Evolutionary conservation across 1,284 basidiomycete genomes (phyloP).

Genomic region (Rhodotorula sp.): DNA sequence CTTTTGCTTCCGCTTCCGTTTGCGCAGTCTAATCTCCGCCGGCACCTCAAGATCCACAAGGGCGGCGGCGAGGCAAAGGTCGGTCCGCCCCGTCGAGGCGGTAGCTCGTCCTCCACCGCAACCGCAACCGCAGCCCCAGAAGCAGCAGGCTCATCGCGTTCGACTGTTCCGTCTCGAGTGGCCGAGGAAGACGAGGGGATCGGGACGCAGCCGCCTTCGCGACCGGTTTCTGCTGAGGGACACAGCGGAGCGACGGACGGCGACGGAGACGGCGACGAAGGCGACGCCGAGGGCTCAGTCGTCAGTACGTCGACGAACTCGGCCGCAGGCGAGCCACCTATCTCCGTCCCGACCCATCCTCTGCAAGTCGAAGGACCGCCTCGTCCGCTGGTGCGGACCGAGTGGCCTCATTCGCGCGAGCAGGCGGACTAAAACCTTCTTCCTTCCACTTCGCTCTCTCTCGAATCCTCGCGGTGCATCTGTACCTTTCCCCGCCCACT

Average conservation of each 20-base stretch:
- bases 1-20: too few species aligned
- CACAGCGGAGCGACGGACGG: not conserved
- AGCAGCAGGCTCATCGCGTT: not conserved
- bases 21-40: slow-evolving; percentile 31
- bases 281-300: not conserved
- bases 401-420: not conserved
- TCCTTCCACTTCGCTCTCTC: not conserved
- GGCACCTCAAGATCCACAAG: slow-evolving; percentile 37
- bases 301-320: not conserved
- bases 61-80: slow-evolving; percentile 2
- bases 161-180: not conserved
- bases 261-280: not conserved
- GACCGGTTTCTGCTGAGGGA: not conserved
- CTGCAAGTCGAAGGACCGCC: not conserved
- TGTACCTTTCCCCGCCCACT: not conserved
- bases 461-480: not conserved
- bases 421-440: not conserved
- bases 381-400: not conserved
- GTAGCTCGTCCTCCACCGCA: not conserved
- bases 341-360: too few species aligned
- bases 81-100: not conserved
- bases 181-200: not conserved
- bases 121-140: not conserved
- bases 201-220: not conserved
- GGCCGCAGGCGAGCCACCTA: too few species aligned